Base-by-base conservation (phyloP, 1,139 yeast genomes). In the Yamadazyma pseudoaaseri region DNA sequence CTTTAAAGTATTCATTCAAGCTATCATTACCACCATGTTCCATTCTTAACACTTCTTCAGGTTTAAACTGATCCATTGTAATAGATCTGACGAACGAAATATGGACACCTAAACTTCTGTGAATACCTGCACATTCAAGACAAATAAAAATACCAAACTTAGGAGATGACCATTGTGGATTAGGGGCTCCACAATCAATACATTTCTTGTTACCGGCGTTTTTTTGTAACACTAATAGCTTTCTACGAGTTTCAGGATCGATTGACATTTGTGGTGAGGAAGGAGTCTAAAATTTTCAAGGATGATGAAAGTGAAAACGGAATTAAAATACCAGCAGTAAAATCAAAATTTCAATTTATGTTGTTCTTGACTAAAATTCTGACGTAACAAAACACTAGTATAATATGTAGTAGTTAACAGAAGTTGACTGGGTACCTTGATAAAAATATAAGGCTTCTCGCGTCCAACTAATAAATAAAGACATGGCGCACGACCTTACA, bases 131-230 rank as follows among this genome's bases (percentile, higher is more conserved):
- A 71, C 98, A 92, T 61, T 92, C 98, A 41, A 92, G 76, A 64
- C 99, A 94, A 54, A 92, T 89, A 59, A 89, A 89, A 42, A 90
- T 83, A 36, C 98, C 99, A 62, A 89, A 90, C 56, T 94, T 92
- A 30, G 97, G 97, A 8, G 97, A 86, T 4, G 98, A 96, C 99
- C 99, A 92, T 53, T 94, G 96, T 6, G 99, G 98, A 57, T 90
- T 90, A 42, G 95, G 95, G 3, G 97, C 95, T 26, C 73, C 76
- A 62, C 98, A 94, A 62, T 92, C 99, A 57, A 87, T 84, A 64
- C 99, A 92, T 56, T 77, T 81, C 65, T 86, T 86, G 70, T 90
- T 90, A 15, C 72, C 81, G 28, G 92, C 95, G 31, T 70, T 68
- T 58, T 87, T 87, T 54, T 90, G 97, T 43, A 89, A 66, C 29